Evolutionary conservation across 768 basidiomycete genomes (phyloP), one percentile per base, ranked within the genome.

Genomic region (Hirschioporus abietinus): DNA sequence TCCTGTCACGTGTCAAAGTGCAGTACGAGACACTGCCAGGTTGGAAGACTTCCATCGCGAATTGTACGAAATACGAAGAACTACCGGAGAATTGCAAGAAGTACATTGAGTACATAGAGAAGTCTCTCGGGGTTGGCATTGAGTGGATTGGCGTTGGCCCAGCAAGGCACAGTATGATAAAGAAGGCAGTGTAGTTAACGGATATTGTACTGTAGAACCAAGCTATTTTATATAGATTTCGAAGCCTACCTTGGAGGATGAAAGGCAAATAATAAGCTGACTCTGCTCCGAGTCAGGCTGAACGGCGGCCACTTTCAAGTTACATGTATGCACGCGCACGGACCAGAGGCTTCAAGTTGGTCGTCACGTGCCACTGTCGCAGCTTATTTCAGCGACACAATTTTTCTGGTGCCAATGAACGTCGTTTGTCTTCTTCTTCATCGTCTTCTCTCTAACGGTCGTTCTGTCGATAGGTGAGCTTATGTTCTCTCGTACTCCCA

Each of bases 81-180:
- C 81, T 99, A 7, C 97, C 97, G 0, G 85, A 85, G 58, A 90
- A 91, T 68, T 96, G 94, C 81, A 87, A 84, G 81, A 85, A 82
- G 72, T 99, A 99, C 76, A 80, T 99, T 64, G 84, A 85, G 67
- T 98, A 91, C 75, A 92, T 99, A 69, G 96, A 98, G 76, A 72
- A 83, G 23, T 89, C 81, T 74, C 75, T 93, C 23, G 82, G 81
- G 9, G 87, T 91, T 10, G 89, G 88, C 63, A 82, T 98, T 66
- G 88, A 90, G 77, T 99, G 93, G 91, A 94, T 98, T 64, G 96
- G 96, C 12, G 89, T 96, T 23, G 96, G 96, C 0, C 93, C 96
- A 18, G 92, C 82, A 20, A 77, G 96, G 66, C 90, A 93, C 69
- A 88, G 86, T 69, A 96, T 95, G 91, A 69, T 88, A 62, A 71